Evolutionary conservation across 108 stramenopile species (phyloP), one percentile per base, ranked within the genome.

Genomic region (Asterionellopsis glacialis): DNA sequence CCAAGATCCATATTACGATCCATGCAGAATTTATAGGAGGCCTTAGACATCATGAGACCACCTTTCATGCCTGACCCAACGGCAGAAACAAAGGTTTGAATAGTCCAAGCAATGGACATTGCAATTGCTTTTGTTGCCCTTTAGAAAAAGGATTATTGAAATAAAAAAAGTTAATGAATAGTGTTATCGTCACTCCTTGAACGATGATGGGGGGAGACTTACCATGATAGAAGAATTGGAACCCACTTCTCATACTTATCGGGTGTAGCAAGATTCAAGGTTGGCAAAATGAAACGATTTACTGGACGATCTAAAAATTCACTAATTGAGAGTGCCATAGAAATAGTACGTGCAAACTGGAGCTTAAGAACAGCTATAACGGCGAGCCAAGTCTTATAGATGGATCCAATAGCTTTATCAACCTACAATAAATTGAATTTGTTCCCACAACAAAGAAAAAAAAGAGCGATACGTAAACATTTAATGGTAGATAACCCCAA

Each of bases 321-420:
- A 40, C 84, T 70, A 63, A 98, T 94, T 49, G 91, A 70, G 28
- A 86, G 63, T 1, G 95, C 94, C 62, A 95, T 57, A 5, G 92
- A 79, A 59, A 98, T 82, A 15, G 91, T 84, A 33, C 80, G 58
- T 3, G 95, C 95, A 78, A 95, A 98, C 49, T 90, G 53, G 53
- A 96, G 73, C 22, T 85, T 88, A 42, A 98, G 79, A 13, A 96
- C 93, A 12, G 96, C 95, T 28, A 90, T 64, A 11, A 98, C 96
- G 16, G 88, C 76, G 50, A 96, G 64, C 87, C 91, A 95, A 11
- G 91, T 85, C 52, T 63, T 74, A 67, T 89, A 93, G 10, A 93
- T 63, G 27, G 75, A 70, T 9, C 51, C 42, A 11, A 93, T 28
- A 0, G 86, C 84, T 38, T 69, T 76, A 64, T 89, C 80, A 33